These are phyloP conservation scores for Daldinia bambusicola DNA, from an alignment of 495 filamentous ascomycete species.

Conservation along the genomic window DNA sequence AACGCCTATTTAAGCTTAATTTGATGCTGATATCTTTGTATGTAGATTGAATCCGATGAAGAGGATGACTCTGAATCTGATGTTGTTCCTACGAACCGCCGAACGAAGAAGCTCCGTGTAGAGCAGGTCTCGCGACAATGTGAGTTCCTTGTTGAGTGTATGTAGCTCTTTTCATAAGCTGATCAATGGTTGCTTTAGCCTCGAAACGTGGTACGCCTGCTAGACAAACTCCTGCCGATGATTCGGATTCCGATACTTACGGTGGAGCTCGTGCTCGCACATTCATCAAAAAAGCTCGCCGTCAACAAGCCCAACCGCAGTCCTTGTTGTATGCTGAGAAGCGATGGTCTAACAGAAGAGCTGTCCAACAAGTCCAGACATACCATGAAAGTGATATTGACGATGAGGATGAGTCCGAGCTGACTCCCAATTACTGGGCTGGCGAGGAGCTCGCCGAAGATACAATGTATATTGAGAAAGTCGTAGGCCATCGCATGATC, in stretches of 20 bases:
- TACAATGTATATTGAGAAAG: constrained; percentile 83
- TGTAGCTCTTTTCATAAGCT: constrained; percentile 33
- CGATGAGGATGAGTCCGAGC: constrained; percentile 71
- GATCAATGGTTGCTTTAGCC: constrained; percentile 56
- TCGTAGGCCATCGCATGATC: constrained; percentile 84
- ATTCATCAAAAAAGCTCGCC: constrained; percentile 76
- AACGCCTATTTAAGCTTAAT: neutral
- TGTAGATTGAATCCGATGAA: constrained; percentile 75
- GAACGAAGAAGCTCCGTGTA: constrained; percentile 60
- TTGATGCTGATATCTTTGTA: constrained; percentile 40
- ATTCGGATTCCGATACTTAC: constrained; percentile 78
- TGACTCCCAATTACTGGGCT: constrained; percentile 72
- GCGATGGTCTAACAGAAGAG: constrained; percentile 89
- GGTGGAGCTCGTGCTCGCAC: constrained; percentile 74
- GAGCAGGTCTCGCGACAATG: constrained; percentile 61
- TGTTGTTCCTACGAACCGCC: constrained; percentile 61
- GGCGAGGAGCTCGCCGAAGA: constrained; percentile 70
- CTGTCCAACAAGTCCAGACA: constrained; percentile 79
- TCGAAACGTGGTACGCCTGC: constrained; percentile 73
- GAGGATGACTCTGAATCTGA: constrained; percentile 78
- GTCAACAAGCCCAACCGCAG: constrained; percentile 68
- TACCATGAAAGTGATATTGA: constrained; percentile 85
- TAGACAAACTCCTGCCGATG: constrained; percentile 66
- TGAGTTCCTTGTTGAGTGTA: constrained; percentile 46
- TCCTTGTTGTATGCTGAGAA: constrained; percentile 74